Percentiles rank a stretch among this genome's conserved stretches.
These are phyloP conservation scores for Ilyonectria destructans DNA, from an alignment of 2,329 filamentous ascomycete genomes.

Conservation along the genomic window DNA sequence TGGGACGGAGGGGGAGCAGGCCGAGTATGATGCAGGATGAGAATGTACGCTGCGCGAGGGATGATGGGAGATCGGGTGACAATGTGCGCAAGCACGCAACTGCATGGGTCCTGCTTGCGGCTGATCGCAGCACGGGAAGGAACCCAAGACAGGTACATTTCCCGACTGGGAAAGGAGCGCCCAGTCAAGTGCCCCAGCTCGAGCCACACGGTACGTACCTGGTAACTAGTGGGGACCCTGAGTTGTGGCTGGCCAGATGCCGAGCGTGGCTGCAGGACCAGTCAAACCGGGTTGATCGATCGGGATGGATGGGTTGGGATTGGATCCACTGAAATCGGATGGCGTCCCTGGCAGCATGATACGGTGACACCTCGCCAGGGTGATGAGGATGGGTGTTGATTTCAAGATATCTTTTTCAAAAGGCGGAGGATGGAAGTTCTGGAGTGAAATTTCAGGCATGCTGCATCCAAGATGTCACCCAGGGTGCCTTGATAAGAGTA, in stretches of 20 bases:
- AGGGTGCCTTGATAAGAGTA: neutral
- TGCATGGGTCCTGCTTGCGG: neutral
- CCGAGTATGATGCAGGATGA: constrained; percentile 4
- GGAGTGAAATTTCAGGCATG: neutral
- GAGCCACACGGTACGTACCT: constrained; percentile 4
- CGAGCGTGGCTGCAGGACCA: constrained; percentile 42
- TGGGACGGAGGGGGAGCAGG: constrained; percentile 4
- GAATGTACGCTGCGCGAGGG: constrained; percentile 15
- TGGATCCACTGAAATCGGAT: constrained; percentile 7
- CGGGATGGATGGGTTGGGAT: constrained; percentile 3
- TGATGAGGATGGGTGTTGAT: neutral
- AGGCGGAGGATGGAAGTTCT: neutral
- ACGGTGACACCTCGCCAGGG: constrained; percentile 1
- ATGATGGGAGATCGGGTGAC: constrained; percentile 37
- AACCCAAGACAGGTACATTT: neutral
- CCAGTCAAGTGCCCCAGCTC: neutral
- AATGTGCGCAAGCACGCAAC: constrained; percentile 9
- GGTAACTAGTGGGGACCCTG: neutral
- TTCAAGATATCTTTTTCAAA: neutral
- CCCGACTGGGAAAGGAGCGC: constrained; percentile 14
- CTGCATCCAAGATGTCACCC: neutral
- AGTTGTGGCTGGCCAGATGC: constrained; percentile 39
- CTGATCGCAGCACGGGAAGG: neutral
- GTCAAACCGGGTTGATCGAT: constrained; percentile 27
- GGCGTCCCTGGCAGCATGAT: constrained; percentile 10